These are phyloP conservation scores for Globisporangium cystogenes DNA, from an alignment of 352 stramenopile genomes.

Conservation along the genomic window DNA sequence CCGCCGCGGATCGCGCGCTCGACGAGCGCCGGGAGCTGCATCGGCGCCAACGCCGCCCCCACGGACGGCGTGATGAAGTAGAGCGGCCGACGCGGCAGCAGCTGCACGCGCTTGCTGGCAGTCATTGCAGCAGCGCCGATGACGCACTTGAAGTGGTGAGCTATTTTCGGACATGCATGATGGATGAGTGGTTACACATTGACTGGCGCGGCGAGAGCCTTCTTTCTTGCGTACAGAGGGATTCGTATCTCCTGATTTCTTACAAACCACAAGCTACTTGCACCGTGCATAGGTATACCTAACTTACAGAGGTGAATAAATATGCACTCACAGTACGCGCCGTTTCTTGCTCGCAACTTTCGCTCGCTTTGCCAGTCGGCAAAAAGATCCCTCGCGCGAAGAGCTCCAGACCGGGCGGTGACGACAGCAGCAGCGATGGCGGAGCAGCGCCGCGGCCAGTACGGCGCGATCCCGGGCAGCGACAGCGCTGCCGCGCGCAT, in stretches of 20 bases:
- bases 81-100: constrained; percentile 20
- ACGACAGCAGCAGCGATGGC: constrained; percentile 26
- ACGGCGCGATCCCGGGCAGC: constrained; percentile 58
- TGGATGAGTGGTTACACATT: constrained; percentile 1
- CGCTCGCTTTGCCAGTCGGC: neutral
- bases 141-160: neutral
- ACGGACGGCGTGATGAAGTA: constrained; percentile 65
- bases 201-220: neutral
- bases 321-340: neutral
- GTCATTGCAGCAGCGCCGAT: neutral
- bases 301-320: neutral
- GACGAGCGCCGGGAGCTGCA: constrained; percentile 27
- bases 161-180: neutral
- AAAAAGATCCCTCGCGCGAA: constrained; percentile 9
- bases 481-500: constrained; percentile 22
- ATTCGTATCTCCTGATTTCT: neutral
- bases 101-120: neutral
- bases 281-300: neutral
- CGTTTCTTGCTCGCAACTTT: neutral
- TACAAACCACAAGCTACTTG: neutral
- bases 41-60: constrained; percentile 15
- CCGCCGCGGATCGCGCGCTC: constrained; percentile 39
- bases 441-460: constrained; percentile 36
- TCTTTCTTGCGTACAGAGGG: neutral
- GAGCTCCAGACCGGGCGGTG: too few relatives aligned